These are phyloP conservation scores for Camellia sinensis DNA, from an alignment of 148 eudicot species.

Conservation along the genomic window DNA sequence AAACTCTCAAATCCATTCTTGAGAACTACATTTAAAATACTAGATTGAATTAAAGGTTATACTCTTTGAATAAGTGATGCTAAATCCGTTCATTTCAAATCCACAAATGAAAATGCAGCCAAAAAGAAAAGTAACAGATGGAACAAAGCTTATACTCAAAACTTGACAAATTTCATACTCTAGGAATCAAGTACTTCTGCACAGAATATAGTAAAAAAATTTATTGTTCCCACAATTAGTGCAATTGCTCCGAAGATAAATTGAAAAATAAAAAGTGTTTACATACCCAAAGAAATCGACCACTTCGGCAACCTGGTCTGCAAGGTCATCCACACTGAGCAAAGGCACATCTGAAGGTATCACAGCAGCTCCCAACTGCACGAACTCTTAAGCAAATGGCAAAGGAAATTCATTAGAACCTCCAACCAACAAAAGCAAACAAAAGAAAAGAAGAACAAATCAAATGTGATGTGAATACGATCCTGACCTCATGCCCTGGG, in stretches of 20 bases:
- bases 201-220: background rate
- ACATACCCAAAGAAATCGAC: constrained; percentile 24
- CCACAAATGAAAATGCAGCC: too few species aligned
- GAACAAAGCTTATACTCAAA: background rate
- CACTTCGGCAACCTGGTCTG: constrained; percentile 31
- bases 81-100: too few species aligned
- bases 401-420: background rate
- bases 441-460: background rate
- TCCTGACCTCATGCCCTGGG: constrained; percentile 26
- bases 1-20: too few species aligned
- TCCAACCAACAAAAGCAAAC: background rate
- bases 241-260: background rate
- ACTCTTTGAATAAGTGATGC: too few species aligned
- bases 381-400: constrained; percentile 12
- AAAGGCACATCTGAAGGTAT: constrained; percentile 17
- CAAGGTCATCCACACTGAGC: constrained; percentile 28
- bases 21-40: too few species aligned
- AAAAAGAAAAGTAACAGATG: background rate
- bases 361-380: constrained; percentile 32
- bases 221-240: background rate
- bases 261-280: background rate
- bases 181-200: background rate
- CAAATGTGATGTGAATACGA: too few species aligned
- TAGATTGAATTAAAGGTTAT: too few species aligned
- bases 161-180: background rate